Percentiles rank a stretch among this genome's conserved stretches.
phyloP scores from a whole-genome alignment of 768 basidiomycete species.

The Kwoniella sp. region DNA sequence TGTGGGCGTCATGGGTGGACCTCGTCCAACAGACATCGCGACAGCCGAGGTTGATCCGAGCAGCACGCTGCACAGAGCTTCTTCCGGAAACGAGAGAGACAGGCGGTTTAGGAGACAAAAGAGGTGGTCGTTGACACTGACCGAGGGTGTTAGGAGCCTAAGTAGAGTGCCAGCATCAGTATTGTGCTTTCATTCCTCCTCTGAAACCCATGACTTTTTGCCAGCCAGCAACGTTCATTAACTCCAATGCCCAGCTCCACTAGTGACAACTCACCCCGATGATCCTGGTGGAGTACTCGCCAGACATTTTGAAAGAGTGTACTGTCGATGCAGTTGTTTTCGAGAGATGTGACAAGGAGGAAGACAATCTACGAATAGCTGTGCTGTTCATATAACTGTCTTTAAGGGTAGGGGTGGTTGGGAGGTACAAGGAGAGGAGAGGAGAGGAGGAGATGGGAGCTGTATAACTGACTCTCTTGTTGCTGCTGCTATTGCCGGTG shows the following conservation, averaged over 20 bases:
- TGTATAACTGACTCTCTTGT: neutral
- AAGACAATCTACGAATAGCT: slow-evolving; percentile 31
- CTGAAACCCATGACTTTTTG: slow-evolving; percentile 2
- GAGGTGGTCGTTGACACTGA: slow-evolving; percentile 55
- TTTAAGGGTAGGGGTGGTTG: neutral
- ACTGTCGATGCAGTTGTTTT: neutral
- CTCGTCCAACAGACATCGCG: neutral
- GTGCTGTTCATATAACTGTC: slow-evolving; percentile 36
- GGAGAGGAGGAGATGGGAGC: slow-evolving; percentile 1
- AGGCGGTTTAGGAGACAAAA: too few species aligned
- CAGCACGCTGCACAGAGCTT: too few species aligned
- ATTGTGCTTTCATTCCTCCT: neutral
- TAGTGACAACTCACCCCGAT: slow-evolving; percentile 50
- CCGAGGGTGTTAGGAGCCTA: slow-evolving; percentile 88
- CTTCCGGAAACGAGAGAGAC: too few species aligned
- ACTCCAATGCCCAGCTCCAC: neutral
- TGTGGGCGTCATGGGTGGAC: neutral
- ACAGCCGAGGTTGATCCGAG: too few species aligned
- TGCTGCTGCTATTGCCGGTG: neutral
- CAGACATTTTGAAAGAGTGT: slow-evolving; percentile 20
- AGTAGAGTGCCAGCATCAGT: neutral
- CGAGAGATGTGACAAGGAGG: slow-evolving; percentile 14
- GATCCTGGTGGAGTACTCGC: slow-evolving; percentile 44
- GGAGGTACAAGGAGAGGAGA: slow-evolving; percentile 9
- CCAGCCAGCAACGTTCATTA: too few species aligned